Base-by-base conservation (phyloP, 805 yeast species). In the Scheffersomyces amazonensis region DNA sequence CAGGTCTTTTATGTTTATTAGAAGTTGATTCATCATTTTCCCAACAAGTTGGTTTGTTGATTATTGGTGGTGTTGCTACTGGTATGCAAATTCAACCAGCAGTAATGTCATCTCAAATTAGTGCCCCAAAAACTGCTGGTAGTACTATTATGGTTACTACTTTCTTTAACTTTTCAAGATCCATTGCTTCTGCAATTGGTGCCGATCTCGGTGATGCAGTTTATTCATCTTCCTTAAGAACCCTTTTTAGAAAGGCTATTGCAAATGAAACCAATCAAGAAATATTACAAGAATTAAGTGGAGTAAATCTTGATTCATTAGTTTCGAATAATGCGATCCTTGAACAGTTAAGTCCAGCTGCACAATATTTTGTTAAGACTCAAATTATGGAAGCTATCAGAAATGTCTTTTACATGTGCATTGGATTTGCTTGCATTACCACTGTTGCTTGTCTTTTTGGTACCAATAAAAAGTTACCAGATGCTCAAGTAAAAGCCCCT, bases 101-200 rank as follows among this genome's bases (percentile, higher is more conserved):
- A 12, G 56, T 74, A 33, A 49, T 75, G 22, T 52, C 71, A 2
- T 63, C 74, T 1, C 80, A 77, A 47, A 52, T 77, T 7, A 56
- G 65, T 16, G 77, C 78, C 9, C 80, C 83, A 23, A 72, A 75
- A 42, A 53, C 62, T 1, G 66, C 75, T 5, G 82, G 81, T 12
- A 66, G 73, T 3, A 62, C 66, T 5, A 73, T 78, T 33, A 51
- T 76, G 54, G 63, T 75, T 2, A 74, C 80, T 4, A 55, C 78
- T 1, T 60, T 68, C 35, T 39, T 73, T 40, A 64, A 66, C 43
- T 74, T 73, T 48, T 52, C 54, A 12, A 67, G 81, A 46, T 53
- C 72, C 1, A 43, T 76, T 13, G 75, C 75, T 16, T 72, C 75
- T 31, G 63, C 80, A 1, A 27, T 77, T 20, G 68, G 73, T 18